Base-by-base conservation (phyloP, 805 yeast species). In the Kurtzmaniella cleridarum region DNA sequence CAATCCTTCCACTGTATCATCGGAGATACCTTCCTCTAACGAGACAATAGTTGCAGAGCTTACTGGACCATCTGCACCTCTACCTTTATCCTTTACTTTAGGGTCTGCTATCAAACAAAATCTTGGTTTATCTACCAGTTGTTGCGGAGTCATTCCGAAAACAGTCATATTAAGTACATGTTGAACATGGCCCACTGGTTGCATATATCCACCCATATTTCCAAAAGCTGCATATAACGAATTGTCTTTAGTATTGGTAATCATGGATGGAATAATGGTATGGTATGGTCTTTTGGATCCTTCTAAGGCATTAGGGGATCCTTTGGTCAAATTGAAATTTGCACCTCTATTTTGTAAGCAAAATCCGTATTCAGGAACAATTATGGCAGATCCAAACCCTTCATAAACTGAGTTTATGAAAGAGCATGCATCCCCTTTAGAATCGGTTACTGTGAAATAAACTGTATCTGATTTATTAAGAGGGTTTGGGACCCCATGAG, bases 131-230 rank as follows among this genome's bases (percentile, higher is more conserved):
- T 85, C 93, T 28, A 84, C 57, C 3, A 89, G 79, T 48, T 78
- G 76, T 58, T 86, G 95, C 2, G 91, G 86, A 39, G 76, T 73
- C 50, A 79, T 58, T 0, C 79, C 79, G 55, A 81, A 85, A 10
- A 79, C 52, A 2, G 72, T 50, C 69, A 85, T 56, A 54, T 86
- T 85, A 44, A 84, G 59, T 29, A 76, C 80, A 28, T 83, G 90
- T 55, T 84, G 91, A 5, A 85, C 78, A 49, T 85, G 95, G 2
- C 90, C 90, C 49, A 83, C 87, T 2, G 95, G 95, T 57, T 86
- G 95, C 66, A 81, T 84, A 62, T 79, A 85, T 0, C 91, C 95
- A 13, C 95, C 95, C 88, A 84, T 84, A 44, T 82, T 84, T 36
- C 91, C 93, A 48, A 71, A 81, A n/a, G 81, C 62, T 1, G 89